Percentiles rank a stretch among this genome's conserved stretches.
Conservation (phyloP, 1,284 basidiomycete genomes). For the Ustilago cynodontis region DNA sequence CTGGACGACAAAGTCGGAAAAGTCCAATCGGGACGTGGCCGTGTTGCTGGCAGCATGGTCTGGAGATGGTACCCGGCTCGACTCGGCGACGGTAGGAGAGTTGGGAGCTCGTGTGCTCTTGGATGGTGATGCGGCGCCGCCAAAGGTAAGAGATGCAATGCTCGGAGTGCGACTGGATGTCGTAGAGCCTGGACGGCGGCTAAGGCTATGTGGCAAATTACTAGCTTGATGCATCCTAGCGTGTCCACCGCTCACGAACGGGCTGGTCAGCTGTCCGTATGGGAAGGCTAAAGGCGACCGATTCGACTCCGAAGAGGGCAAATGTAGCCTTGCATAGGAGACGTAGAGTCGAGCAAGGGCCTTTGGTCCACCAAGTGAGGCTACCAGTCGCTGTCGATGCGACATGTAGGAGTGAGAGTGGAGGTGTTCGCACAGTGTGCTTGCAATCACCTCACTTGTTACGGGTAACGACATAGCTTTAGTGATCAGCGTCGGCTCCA, state of each 20-base stretch:
- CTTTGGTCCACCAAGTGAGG: slow-evolving; percentile 55
- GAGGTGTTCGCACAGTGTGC: slow-evolving; percentile 17
- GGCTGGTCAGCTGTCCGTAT: slow-evolving; percentile 48
- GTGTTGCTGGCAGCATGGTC: slow-evolving; percentile 15
- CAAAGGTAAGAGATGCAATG: slow-evolving; percentile 37
- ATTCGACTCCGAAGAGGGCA: slow-evolving; percentile 37
- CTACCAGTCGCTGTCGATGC: slow-evolving; percentile 48
- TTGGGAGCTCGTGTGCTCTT: slow-evolving; percentile 26
- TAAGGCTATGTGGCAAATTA: slow-evolving; percentile 9
- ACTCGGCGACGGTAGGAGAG: slow-evolving; percentile 29
- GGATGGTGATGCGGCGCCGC: slow-evolving; percentile 22
- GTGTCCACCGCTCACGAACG: slow-evolving; percentile 37
- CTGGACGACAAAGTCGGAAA: slow-evolving; percentile 37
- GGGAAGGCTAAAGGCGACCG: slow-evolving; percentile 54
- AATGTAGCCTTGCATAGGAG: slow-evolving; percentile 51
- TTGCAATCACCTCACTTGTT: slow-evolving; percentile 18
- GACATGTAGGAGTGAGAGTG: slow-evolving; percentile 41
- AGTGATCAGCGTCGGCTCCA: slow-evolving; percentile 7
- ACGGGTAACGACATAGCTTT: slow-evolving; percentile 14
- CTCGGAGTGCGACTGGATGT: slow-evolving; percentile 45
- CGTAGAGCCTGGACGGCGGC: slow-evolving; percentile 17
- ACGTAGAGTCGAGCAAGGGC: slow-evolving; percentile 56
- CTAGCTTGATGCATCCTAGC: slow-evolving; percentile 2
- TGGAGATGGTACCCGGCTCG: slow-evolving; percentile 28
- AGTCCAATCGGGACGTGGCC: slow-evolving; percentile 11